Conservation (phyloP, 805 yeast species). For the Lipomyces sp. region DNA sequence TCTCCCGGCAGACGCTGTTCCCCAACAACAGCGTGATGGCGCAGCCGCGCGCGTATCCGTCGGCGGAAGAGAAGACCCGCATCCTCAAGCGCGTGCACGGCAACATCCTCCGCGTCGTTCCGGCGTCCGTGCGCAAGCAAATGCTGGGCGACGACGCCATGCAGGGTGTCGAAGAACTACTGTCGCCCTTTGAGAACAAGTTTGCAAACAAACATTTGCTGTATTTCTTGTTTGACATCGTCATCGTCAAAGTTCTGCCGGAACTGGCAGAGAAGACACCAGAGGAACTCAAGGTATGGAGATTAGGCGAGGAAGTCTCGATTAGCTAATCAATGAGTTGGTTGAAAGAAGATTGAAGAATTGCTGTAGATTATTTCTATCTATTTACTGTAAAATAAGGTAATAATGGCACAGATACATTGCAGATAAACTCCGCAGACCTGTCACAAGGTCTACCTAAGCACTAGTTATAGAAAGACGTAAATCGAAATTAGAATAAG, state of each 20-base stretch:
- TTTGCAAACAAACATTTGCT: slow-evolving; percentile 36
- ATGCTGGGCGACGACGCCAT: slow-evolving; percentile 29
- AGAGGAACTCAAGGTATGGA: slow-evolving; percentile 28
- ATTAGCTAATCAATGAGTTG: background rate
- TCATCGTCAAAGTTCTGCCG: slow-evolving; percentile 33
- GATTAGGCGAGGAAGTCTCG: slow-evolving; percentile 25
- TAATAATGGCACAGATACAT: too few species aligned
- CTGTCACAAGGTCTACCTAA: too few species aligned
- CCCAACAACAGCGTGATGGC: slow-evolving; percentile 53
- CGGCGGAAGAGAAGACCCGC: slow-evolving; percentile 40
- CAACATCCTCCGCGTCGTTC: slow-evolving; percentile 24
- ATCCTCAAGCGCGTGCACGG: slow-evolving; percentile 26
- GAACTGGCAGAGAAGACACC: slow-evolving; percentile 34
- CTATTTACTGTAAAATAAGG: too few species aligned
- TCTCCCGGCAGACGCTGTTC: slow-evolving; percentile 43
- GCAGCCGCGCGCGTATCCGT: slow-evolving; percentile 46
- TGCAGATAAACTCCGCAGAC: too few species aligned
- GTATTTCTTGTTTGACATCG: slow-evolving; percentile 32
- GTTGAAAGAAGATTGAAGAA: slow-evolving; percentile 50
- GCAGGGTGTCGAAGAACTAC: slow-evolving; percentile 29
- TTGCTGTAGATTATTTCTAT: slow-evolving; percentile 32
- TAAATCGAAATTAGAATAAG: background rate
- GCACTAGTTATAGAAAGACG: too few species aligned
- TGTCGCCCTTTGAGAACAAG: slow-evolving; percentile 33
- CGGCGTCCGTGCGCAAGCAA: slow-evolving; percentile 23